These are phyloP conservation scores for Lactifluus piperatus DNA, from an alignment of 768 basidiomycete species.

Conservation along the genomic window DNA sequence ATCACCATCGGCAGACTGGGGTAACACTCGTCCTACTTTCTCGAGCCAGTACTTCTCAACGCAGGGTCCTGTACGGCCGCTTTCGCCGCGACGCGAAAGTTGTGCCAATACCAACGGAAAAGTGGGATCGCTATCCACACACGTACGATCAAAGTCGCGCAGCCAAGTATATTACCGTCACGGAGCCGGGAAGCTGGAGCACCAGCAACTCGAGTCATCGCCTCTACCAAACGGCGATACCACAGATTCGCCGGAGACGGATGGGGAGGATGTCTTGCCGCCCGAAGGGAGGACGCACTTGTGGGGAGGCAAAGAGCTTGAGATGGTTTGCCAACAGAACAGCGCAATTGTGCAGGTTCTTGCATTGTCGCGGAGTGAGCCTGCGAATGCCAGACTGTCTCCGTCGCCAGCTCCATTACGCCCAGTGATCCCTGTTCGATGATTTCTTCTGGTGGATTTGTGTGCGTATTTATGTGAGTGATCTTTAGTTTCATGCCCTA, in stretches of 20 bases:
- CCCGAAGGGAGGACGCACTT: conserved; percentile 38
- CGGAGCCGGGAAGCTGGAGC: conserved; percentile 56
- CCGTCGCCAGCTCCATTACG: conserved; percentile 2
- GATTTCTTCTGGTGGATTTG: background rate
- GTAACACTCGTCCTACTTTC: conserved; percentile 15
- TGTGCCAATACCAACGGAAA: conserved; percentile 10
- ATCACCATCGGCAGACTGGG: conserved; percentile 15
- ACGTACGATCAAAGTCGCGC: conserved; percentile 59
- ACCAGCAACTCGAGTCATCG: conserved; percentile 35
- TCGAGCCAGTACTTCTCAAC: conserved; percentile 30
- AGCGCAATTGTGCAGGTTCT: conserved; percentile 74
- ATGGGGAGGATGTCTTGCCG: conserved; percentile 26
- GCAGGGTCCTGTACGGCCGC: conserved; percentile 19
- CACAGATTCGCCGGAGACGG: conserved; percentile 19
- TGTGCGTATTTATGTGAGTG: conserved; percentile 10
- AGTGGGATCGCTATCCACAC: conserved; percentile 23
- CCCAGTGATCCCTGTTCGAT: conserved; percentile 11
- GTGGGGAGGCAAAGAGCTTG: conserved; percentile 80
- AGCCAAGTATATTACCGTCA: conserved; percentile 60
- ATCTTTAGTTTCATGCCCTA: background rate
- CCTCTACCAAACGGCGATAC: conserved; percentile 11
- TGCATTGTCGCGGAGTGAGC: conserved; percentile 47
- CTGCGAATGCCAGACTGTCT: conserved; percentile 27
- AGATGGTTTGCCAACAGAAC: conserved; percentile 82
- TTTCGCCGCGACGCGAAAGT: conserved; percentile 23